Evolutionary conservation across 1,139 yeast species (phyloP), one percentile per base, ranked within the genome.

Genomic region (Blastobotrys indianensis): DNA sequence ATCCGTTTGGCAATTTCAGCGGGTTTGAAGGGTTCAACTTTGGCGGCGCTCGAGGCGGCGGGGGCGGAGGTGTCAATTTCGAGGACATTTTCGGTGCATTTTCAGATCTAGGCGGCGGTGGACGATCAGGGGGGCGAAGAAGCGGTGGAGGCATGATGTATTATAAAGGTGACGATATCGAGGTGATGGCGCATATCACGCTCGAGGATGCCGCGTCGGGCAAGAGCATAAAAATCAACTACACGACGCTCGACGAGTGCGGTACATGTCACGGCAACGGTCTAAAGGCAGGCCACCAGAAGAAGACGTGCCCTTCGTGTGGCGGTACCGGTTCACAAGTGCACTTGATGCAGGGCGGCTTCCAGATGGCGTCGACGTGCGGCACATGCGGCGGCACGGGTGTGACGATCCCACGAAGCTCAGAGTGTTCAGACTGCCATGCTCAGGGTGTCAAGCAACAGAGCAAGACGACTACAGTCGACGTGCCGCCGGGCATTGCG

Each of bases 301-400:
- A 86, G 63, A 70, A 80, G 15, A 85, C 95, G 0, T 92, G 98
- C 73, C 72, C 79, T 2, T 70, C 86, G 2, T 92, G 99, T 72
- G 90, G 88, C 49, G 99, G 99, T 49, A 77, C 95, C 0, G 99
- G 99, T 7, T 84, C 90, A 40, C 79, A 85, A 20, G 85, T 90
- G 17, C 97, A 90, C 60, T 72, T 79, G 47, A 76, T 88, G 64
- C 82, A 81, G 56, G 97, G 95, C 8, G 97, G 97, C 0, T 94
- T 92, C 77, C 97, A 90, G 59, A 88, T 94, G 96, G 82, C 95
- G 2, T 82, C 95, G 2, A 87, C 97, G 11, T 92, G 99, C 74
- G 75, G 76, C 45, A 71, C 82, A 1, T 92, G 99, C 74, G 80
- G 76, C 42, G 99, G 99, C 38, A 71, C 85, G 3, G 99, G 99